These are phyloP conservation scores for Exidia glandulosa DNA, from an alignment of 768 basidiomycete genomes.

Conservation along the genomic window DNA sequence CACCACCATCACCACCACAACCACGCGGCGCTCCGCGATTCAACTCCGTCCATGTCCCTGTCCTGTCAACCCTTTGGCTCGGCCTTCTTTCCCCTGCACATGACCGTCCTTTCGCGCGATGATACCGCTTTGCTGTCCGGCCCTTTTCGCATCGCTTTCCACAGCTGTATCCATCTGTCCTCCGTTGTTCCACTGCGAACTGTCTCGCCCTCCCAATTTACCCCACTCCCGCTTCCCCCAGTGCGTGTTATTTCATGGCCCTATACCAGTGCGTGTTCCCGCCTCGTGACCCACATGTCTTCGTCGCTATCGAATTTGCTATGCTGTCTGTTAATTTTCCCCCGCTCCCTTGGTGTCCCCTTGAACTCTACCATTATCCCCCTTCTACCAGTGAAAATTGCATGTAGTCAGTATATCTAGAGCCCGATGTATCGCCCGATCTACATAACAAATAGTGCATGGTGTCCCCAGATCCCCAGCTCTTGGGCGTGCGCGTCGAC, in stretches of 20 bases:
- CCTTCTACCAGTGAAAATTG: background rate
- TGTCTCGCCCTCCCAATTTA: background rate
- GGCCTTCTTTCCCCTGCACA: background rate
- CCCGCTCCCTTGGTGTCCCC: background rate
- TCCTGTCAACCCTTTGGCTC: too few species aligned
- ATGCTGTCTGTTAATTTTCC: background rate
- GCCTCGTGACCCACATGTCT: background rate
- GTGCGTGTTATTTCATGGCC: background rate
- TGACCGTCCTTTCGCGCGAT: background rate
- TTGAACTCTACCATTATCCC: background rate
- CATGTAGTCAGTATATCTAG: background rate
- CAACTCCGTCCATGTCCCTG: too few species aligned
- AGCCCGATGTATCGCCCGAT: background rate
- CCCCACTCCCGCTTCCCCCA: background rate
- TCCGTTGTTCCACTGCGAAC: background rate
- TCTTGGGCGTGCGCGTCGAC: background rate
- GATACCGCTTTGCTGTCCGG: background rate
- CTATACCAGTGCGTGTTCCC: background rate
- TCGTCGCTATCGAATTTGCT: background rate
- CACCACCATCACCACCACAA: background rate
- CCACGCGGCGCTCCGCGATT: too few species aligned
- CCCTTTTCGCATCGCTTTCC: background rate
- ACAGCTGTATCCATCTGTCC: background rate
- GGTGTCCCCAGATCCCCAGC: background rate
- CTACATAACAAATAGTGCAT: background rate